Conservation (phyloP, 2,329 filamentous ascomycete genomes). For the Aspergillus versicolor region DNA sequence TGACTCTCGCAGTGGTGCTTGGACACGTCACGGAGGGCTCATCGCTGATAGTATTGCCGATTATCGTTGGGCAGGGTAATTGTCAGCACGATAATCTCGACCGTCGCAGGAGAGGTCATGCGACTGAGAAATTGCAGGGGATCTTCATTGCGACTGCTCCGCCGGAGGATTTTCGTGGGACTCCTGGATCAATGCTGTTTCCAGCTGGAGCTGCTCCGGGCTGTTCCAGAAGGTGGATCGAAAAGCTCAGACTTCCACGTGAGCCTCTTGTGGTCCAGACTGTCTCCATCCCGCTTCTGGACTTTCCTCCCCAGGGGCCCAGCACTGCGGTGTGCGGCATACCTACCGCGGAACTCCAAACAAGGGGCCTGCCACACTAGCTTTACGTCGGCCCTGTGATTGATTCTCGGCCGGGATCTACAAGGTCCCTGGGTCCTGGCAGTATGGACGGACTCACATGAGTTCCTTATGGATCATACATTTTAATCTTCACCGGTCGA, state of each 20-base stretch:
- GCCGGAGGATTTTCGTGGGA: neutral
- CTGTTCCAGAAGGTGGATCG: slow-evolving; percentile 10
- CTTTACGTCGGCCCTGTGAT: neutral
- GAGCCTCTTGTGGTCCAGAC: slow-evolving; percentile 10
- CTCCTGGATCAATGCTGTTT: neutral
- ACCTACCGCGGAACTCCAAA: neutral
- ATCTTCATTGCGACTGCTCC: neutral
- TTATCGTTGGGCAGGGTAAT: neutral
- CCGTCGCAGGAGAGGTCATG: neutral
- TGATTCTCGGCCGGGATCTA: neutral
- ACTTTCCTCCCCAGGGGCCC: neutral
- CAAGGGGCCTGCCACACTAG: neutral
- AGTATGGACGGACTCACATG: neutral
- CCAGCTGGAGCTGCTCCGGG: neutral
- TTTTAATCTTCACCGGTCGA: neutral
- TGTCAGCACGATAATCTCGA: neutral
- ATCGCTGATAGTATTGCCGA: neutral
- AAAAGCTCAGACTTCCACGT: slow-evolving; percentile 16
- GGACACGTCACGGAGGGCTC: neutral
- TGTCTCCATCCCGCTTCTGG: neutral
- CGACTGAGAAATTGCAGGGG: neutral
- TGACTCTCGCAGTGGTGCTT: neutral
- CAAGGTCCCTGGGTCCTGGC: neutral
- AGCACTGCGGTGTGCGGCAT: neutral
- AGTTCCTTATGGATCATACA: neutral